Conservation (phyloP, 208 protist genomes). For the Crithidia fasciculata region DNA sequence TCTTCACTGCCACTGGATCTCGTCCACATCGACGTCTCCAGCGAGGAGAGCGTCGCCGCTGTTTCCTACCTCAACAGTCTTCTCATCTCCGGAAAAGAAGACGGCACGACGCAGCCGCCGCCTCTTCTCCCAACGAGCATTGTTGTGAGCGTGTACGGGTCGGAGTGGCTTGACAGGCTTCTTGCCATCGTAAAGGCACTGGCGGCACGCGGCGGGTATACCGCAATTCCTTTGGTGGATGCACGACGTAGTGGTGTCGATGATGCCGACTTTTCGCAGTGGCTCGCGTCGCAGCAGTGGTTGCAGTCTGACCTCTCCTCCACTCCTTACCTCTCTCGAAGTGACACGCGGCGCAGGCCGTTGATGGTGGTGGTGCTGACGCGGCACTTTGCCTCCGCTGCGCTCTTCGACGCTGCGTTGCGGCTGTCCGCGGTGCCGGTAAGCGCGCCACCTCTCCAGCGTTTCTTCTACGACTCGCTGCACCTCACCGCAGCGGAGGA, state of each 20-base stretch:
- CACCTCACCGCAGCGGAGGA: conserved; percentile 17
- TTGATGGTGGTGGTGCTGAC: conserved; percentile 19
- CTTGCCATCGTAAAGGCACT: conserved; percentile 19
- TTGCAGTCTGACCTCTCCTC: background rate
- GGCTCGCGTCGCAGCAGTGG: background rate
- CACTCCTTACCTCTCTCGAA: conserved; percentile 5
- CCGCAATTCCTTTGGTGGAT: conserved; percentile 14
- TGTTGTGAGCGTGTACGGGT: conserved; percentile 35
- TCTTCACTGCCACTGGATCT: conserved; percentile 31
- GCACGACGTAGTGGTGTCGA: background rate
- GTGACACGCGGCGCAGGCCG: conserved; percentile 6
- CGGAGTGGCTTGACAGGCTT: conserved; percentile 27
- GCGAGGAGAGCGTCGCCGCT: conserved; percentile 29
- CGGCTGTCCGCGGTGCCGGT: background rate
- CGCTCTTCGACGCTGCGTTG: conserved; percentile 4
- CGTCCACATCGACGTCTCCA: conserved; percentile 45
- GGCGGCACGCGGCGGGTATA: conserved; percentile 7
- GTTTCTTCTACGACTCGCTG: conserved; percentile 23
- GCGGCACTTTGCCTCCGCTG: background rate
- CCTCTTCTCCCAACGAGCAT: conserved; percentile 24
- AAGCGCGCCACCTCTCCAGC: background rate
- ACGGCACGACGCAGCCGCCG: background rate
- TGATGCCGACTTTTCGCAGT: background rate
- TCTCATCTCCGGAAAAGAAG: background rate
- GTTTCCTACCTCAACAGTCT: conserved; percentile 34